These are phyloP conservation scores for Trichoderma simmonsii DNA, from an alignment of 2,329 filamentous ascomycete genomes.

Conservation along the genomic window DNA sequence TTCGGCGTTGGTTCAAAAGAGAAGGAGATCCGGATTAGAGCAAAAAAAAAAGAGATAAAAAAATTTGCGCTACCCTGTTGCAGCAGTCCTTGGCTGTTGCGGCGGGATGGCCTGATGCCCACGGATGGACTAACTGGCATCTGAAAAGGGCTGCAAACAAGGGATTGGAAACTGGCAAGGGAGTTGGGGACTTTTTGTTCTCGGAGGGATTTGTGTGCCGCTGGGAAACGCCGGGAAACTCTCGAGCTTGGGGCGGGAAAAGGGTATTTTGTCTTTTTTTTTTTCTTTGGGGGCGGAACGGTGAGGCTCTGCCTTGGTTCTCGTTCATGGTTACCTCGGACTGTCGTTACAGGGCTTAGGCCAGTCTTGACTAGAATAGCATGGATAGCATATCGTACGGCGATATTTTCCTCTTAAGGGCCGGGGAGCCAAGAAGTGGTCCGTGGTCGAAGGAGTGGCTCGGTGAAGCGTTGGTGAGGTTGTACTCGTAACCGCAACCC, in stretches of 20 bases:
- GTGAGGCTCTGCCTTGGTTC: neutral
- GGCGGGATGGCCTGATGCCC: constrained; percentile 12
- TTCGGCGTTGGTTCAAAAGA: constrained; percentile 16
- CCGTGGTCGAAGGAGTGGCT: neutral
- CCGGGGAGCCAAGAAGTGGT: neutral
- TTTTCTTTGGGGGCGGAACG: neutral
- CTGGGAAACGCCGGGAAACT: neutral
- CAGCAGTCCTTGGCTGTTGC: constrained; percentile 12
- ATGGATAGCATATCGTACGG: neutral
- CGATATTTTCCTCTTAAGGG: neutral
- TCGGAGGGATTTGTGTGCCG: neutral
- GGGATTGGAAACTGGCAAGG: constrained; percentile 14
- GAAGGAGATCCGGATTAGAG: constrained; percentile 6
- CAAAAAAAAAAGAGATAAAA: neutral
- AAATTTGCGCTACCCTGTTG: constrained; percentile 12
- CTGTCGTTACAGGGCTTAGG: constrained; percentile 15
- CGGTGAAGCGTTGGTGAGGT: neutral
- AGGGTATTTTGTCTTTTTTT: constrained; percentile 1
- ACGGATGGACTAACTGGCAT: neutral
- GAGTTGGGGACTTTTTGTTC: constrained; percentile 2
- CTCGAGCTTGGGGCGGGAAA: neutral
- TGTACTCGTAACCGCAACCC: neutral
- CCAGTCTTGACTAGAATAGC: neutral
- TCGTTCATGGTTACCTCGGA: neutral
- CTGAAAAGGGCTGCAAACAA: constrained; percentile 14